Conservation (phyloP, 306 rosid species). For the Pyrus pyrifolia region DNA sequence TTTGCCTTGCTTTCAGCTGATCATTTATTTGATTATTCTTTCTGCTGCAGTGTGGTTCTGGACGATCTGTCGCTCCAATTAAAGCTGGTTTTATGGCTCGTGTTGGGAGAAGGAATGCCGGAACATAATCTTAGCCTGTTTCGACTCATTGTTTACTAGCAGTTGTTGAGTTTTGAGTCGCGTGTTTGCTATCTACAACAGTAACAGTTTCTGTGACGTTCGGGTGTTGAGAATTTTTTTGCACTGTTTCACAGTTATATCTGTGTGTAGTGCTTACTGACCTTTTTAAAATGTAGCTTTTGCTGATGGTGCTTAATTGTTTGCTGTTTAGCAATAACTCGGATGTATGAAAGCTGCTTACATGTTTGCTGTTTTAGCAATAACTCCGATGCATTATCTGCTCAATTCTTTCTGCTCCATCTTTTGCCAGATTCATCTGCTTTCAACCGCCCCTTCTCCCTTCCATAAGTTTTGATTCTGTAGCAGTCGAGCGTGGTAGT, state of each 20-base stretch:
- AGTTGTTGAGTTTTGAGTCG: neutral
- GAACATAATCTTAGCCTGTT: conserved; percentile 36
- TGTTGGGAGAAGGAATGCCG: conserved; percentile 80
- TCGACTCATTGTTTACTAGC: neutral
- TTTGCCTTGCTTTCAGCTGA: neutral
- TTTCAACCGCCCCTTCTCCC: too few species aligned
- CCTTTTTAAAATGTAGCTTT: neutral
- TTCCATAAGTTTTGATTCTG: too few species aligned
- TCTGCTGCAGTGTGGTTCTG: conserved; percentile 81
- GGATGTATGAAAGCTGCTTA: neutral
- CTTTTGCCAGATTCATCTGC: too few species aligned
- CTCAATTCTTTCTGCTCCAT: neutral
- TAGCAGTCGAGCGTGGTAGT: neutral
- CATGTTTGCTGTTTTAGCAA: neutral
- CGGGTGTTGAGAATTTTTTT: neutral
- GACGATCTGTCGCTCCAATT: conserved; percentile 89
- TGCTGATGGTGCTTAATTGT: neutral
- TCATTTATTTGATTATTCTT: neutral
- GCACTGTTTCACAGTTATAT: neutral
- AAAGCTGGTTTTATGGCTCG: conserved; percentile 98
- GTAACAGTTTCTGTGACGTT: neutral
- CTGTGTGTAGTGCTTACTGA: neutral
- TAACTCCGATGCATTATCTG: neutral
- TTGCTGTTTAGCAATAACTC: neutral
- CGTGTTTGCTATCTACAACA: neutral